Conservation (phyloP, 73 alveolate species). For the Tetrahymena thermophila region DNA sequence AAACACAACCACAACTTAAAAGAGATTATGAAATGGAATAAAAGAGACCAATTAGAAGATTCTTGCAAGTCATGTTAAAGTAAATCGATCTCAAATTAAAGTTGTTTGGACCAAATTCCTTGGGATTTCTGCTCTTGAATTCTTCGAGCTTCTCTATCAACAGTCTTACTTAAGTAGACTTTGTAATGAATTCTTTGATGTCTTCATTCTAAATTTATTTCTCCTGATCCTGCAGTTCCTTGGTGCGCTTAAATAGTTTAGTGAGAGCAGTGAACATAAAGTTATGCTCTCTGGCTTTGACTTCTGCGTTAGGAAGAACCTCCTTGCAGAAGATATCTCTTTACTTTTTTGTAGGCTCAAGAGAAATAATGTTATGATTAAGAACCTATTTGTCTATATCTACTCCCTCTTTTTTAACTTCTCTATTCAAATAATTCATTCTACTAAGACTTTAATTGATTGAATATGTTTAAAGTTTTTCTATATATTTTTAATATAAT, state of each 20-base stretch:
- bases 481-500: background rate
- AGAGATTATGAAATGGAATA: background rate
- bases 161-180: background rate
- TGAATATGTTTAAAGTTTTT: background rate
- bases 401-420: background rate
- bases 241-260: background rate
- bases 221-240: background rate
- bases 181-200: background rate
- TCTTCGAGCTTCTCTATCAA: background rate
- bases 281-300: background rate
- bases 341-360: background rate
- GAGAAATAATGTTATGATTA: background rate
- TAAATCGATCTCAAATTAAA: background rate
- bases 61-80: background rate
- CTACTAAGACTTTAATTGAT: background rate
- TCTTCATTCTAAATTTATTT: background rate
- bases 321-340: background rate
- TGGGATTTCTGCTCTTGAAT: background rate
- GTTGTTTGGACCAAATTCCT: background rate
- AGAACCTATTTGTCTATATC: background rate
- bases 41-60: background rate
- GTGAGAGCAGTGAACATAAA: background rate
- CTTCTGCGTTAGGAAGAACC: background rate
- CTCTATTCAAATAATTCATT: background rate
- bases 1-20: background rate